A percentile compares a stretch with the other conserved stretches of the same genome.
Conservation (phyloP, 805 yeast species). For the Saccharomycopsis schoenii region DNA sequence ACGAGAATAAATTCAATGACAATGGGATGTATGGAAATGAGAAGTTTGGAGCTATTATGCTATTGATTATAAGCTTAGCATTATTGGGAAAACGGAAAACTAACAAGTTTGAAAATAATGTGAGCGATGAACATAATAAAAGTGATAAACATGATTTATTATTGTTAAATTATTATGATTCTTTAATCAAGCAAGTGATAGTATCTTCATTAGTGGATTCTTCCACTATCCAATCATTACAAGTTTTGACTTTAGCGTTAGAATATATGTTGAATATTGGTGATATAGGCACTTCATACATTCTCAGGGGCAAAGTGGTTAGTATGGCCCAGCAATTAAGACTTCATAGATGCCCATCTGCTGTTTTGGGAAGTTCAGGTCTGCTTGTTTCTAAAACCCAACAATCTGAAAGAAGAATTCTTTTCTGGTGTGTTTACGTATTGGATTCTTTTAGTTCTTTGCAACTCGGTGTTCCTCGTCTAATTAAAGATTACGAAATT, state of each 20-base stretch:
- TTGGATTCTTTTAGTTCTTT: constrained; percentile 69
- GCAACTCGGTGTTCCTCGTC: constrained; percentile 73
- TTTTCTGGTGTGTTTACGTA: constrained; percentile 78
- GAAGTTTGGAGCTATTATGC: constrained; percentile 42
- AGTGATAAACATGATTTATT: constrained; percentile 3
- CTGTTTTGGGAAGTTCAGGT: constrained; percentile 60
- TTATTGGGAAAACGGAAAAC: constrained; percentile 23
- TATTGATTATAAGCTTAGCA: constrained; percentile 41
- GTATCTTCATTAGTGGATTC: constrained; percentile 49
- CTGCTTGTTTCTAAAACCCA: constrained; percentile 55
- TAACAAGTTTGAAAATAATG: constrained; percentile 3
- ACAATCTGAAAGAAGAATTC: constrained; percentile 72
- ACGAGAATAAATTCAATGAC: constrained; percentile 36
- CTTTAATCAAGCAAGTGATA: constrained; percentile 50
- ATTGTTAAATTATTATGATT: constrained; percentile 43
- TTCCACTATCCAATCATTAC: constrained; percentile 60
- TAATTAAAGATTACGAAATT: constrained; percentile 70
- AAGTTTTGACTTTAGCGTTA: constrained; percentile 56
- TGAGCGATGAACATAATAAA: neutral
- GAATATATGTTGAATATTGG: constrained; percentile 67
- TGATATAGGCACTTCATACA: constrained; percentile 64
- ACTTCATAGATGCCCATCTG: constrained; percentile 79
- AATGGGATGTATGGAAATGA: constrained; percentile 36
- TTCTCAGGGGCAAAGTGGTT: constrained; percentile 61
- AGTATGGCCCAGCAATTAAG: constrained; percentile 82